Evolutionary conservation across 2,329 filamentous ascomycete species (phyloP).

Genomic region (Aspergillus hiratsukae): DNA sequence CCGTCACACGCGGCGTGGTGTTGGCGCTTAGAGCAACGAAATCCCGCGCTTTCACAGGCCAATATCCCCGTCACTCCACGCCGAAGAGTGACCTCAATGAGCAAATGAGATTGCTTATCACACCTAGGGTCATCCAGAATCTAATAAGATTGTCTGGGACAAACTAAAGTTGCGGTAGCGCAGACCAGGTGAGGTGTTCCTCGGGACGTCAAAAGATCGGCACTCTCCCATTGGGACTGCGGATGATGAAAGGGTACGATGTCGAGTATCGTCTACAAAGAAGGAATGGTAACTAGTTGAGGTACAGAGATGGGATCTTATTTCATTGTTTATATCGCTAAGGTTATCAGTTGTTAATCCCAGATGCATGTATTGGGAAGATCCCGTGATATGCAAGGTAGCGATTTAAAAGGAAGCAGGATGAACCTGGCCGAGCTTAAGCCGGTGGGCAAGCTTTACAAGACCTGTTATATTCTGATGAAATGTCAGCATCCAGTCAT

Average conservation of each 20-base stretch:
- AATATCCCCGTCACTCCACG: slow-evolving; percentile 4
- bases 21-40: slow-evolving; percentile 26
- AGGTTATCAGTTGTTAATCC: neutral
- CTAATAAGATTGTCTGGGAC: neutral
- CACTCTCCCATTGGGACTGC: neutral
- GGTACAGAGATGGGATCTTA: neutral
- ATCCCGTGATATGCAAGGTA: neutral
- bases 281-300: neutral
- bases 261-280: neutral
- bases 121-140: neutral
- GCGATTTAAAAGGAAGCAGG: neutral
- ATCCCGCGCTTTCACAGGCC: slow-evolving; percentile 13
- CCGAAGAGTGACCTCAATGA: neutral
- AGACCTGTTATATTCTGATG: neutral
- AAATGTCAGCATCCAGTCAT: slow-evolving; percentile 13
- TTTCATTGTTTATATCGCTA: neutral
- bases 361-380: neutral
- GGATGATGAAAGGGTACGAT: neutral
- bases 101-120: slow-evolving; percentile 15
- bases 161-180: neutral
- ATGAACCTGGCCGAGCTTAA: neutral
- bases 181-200: neutral
- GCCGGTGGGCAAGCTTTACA: neutral
- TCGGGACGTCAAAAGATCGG: neutral
- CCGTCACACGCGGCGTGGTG: slow-evolving; percentile 30